Percentiles rank a stretch among this genome's conserved stretches.
phyloP scores from a whole-genome alignment of 83 land plant species.

The Picea engelmannii region DNA sequence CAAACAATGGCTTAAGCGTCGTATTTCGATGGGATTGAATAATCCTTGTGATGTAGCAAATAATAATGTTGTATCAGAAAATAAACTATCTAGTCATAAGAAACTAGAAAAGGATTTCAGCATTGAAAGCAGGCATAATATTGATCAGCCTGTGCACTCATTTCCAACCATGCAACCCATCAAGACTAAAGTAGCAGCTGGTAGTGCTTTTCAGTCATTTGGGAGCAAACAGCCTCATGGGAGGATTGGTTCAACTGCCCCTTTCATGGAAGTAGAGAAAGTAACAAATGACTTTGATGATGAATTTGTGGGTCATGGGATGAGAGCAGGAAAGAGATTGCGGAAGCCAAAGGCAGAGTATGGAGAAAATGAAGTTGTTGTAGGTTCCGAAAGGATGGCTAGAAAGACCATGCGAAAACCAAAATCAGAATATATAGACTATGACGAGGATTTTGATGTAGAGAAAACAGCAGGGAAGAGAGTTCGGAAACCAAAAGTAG shows the following conservation, averaged over 20 bases:
- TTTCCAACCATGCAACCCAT: background rate
- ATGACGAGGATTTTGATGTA: slow-evolving; percentile 21
- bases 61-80: slow-evolving; percentile 37
- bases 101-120: slow-evolving; percentile 6
- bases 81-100: slow-evolving; percentile 24
- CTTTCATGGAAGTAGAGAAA: background rate
- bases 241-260: background rate
- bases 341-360: slow-evolving; percentile 11
- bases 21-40: slow-evolving; percentile 76
- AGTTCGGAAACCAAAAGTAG: slow-evolving; percentile 13
- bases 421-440: slow-evolving; percentile 9
- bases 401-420: slow-evolving; percentile 4
- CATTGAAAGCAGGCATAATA: background rate
- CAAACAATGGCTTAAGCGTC: slow-evolving; percentile 91
- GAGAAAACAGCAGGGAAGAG: slow-evolving; percentile 18
- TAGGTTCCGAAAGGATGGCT: slow-evolving; percentile 10
- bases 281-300: background rate
- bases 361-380: slow-evolving; percentile 12
- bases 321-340: slow-evolving; percentile 21
- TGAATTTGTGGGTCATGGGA: slow-evolving; percentile 16
- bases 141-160: background rate
- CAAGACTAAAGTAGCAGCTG: background rate
- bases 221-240: slow-evolving; percentile 7
- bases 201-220: background rate
- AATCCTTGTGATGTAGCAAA: slow-evolving; percentile 53